Conservation (phyloP, 441 rosid species). For the Omphalea diandra region DNA sequence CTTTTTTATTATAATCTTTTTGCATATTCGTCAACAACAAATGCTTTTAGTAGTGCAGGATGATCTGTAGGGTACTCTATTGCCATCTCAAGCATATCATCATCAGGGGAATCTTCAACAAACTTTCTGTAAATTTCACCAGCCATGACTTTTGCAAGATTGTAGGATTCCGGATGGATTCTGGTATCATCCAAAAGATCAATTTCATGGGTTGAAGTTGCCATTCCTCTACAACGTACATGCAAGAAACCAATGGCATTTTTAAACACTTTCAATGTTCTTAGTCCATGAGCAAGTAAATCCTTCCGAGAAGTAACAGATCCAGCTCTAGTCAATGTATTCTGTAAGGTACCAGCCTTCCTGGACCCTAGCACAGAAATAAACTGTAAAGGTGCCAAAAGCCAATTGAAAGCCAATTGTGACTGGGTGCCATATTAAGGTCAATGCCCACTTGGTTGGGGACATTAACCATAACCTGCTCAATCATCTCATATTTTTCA, state of each 20-base stretch:
- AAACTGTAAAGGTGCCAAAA: constrained; percentile 75
- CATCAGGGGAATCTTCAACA: constrained; percentile 70
- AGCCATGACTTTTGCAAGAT: constrained; percentile 34
- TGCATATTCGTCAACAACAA: constrained; percentile 51
- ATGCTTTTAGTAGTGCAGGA: constrained; percentile 51
- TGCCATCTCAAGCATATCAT: constrained; percentile 28
- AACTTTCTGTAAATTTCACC: constrained; percentile 37
- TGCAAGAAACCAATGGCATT: constrained; percentile 81
- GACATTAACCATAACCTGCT: constrained; percentile 79
- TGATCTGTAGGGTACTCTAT: constrained; percentile 70
- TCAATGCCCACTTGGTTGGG: constrained; percentile 86
- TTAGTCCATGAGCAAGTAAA: constrained; percentile 53
- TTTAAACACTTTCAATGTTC: constrained; percentile 61
- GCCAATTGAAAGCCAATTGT: constrained; percentile 84
- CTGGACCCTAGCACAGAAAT: constrained; percentile 83
- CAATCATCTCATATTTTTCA: constrained; percentile 76
- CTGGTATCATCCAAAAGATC: constrained; percentile 83
- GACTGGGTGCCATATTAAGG: constrained; percentile 61
- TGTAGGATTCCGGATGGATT: constrained; percentile 84
- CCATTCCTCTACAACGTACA: constrained; percentile 62
- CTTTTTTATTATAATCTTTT: constrained; percentile 33
- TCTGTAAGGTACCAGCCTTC: constrained; percentile 75
- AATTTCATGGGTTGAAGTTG: constrained; percentile 63
- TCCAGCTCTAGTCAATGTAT: constrained; percentile 68
- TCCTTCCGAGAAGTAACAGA: constrained; percentile 68